These are phyloP conservation scores for Cladosporium austrohemisphaericum DNA, from an alignment of 2,329 filamentous ascomycete species.

Conservation along the genomic window DNA sequence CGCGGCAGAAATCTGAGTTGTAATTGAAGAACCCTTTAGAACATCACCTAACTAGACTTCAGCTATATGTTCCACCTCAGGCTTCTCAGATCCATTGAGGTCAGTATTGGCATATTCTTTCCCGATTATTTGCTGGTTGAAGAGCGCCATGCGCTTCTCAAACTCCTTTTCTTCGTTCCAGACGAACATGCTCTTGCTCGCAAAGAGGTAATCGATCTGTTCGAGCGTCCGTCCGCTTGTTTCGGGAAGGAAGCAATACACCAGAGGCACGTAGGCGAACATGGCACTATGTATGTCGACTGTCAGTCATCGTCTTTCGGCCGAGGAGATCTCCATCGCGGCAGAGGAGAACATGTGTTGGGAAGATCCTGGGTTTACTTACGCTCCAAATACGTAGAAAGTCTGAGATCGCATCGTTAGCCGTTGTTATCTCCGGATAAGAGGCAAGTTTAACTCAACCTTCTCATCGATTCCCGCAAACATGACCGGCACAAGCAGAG, in stretches of 20 bases:
- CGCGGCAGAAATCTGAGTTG: background rate
- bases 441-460: conserved; percentile 1
- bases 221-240: conserved; percentile 27
- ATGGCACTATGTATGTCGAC: conserved; percentile 27
- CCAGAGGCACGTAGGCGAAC: conserved; percentile 22
- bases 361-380: conserved; percentile 6
- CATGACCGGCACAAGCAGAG: conserved; percentile 23
- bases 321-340: conserved; percentile 3
- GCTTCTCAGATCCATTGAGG: background rate
- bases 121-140: conserved; percentile 5
- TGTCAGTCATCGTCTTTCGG: conserved; percentile 7
- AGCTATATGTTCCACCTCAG: background rate
- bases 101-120: background rate
- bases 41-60: background rate
- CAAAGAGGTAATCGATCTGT: conserved; percentile 29
- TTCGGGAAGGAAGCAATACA: conserved; percentile 28
- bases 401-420: background rate
- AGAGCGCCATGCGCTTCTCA: conserved; percentile 8
- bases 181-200: conserved; percentile 22
- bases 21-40: background rate
- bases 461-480: conserved; percentile 23
- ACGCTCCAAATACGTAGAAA: conserved; percentile 10
- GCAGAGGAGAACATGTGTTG: background rate
- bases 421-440: conserved; percentile 1
- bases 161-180: conserved; percentile 26